Evolutionary conservation across 805 yeast genomes (phyloP), one percentile per base, ranked within the genome.

Genomic region (Candida nitratophila): DNA sequence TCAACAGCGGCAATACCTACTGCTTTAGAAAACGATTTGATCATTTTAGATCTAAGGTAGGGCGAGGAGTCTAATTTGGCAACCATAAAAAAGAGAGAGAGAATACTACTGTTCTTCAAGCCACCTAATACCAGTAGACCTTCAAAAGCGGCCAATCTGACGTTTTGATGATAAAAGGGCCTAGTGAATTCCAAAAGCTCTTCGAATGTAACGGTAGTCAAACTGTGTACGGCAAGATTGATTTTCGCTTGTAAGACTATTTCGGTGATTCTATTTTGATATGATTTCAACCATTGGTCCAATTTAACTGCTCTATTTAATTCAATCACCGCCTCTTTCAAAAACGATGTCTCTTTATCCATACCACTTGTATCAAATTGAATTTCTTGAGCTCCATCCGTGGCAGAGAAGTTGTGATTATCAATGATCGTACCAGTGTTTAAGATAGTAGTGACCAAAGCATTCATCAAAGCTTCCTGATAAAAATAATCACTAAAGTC

Each of bases 241-340:
- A 85, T 70, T 49, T 83, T 85, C 49, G 77, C 81, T 34, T 65
- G 61, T 20, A 89, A 52, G 26, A 89, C 77, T 5, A 77, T 66
- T 24, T 69, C 62, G 16, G 89, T 71, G 34, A 86, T 66, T 32
- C 71, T 49, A 45, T 73, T 59, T 42, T 79, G 82, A 48, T 76
- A 79, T 0, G 96, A 82, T 1, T 96, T 91, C 8, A 83, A 71
- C 95, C 95, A 88, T 37, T 76, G 80, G 55, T 91, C 98, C 65
- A 93, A 72, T 48, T 89, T 79, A 51, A 80, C 78, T 47, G 81
- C 74, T 46, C 97, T 73, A 44, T 81, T 78, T 39, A 93, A 68
- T 56, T 90, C 97, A 7, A 73, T 71, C 8, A 81, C 53, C 0
- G 81, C 79, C 15, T 72, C 74, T 3, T 59, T 51, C 2, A 77